Conservation (phyloP, 177 flowering plant species). For the Tripterygium wilfordii region DNA sequence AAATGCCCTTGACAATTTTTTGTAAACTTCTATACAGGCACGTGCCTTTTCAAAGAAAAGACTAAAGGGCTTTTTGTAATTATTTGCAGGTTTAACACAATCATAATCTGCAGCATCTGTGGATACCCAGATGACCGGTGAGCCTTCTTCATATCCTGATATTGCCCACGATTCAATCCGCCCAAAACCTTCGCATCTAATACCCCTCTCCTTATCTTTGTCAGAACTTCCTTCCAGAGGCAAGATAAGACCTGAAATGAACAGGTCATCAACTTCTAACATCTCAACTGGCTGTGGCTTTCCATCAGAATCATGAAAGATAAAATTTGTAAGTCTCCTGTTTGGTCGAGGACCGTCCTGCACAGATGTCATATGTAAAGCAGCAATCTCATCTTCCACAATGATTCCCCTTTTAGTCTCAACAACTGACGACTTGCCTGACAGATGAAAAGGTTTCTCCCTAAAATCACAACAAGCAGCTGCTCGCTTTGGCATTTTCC, state of each 20-base stretch:
- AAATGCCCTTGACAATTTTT: slow-evolving; percentile 43
- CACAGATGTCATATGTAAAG: slow-evolving; percentile 51
- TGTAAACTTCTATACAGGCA: slow-evolving; percentile 72
- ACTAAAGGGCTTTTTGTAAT: slow-evolving; percentile 53
- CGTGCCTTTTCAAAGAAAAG: slow-evolving; percentile 71
- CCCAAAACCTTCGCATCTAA: slow-evolving; percentile 83
- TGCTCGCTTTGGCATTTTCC: slow-evolving; percentile 3
- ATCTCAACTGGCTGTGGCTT: slow-evolving; percentile 59
- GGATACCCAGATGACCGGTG: slow-evolving; percentile 73
- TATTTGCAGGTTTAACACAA: slow-evolving; percentile 60
- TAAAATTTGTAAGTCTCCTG: slow-evolving; percentile 68
- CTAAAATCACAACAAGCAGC: slow-evolving; percentile 1
- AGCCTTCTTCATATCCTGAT: slow-evolving; percentile 91
- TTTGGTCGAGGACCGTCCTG: slow-evolving; percentile 43
- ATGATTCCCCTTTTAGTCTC: slow-evolving; percentile 22
- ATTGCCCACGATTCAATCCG: slow-evolving; percentile 77
- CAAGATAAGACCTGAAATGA: slow-evolving; percentile 57
- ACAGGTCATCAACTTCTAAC: slow-evolving; percentile 62
- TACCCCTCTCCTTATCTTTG: slow-evolving; percentile 47
- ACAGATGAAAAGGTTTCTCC: background rate
- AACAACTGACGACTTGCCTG: background rate
- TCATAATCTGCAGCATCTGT: slow-evolving; percentile 81
- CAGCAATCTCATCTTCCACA: slow-evolving; percentile 62
- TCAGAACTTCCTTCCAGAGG: slow-evolving; percentile 45
- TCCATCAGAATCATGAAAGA: slow-evolving; percentile 59